Base-by-base conservation (phyloP, 164 flowering plant species). In the Pachysandra terminalis region DNA sequence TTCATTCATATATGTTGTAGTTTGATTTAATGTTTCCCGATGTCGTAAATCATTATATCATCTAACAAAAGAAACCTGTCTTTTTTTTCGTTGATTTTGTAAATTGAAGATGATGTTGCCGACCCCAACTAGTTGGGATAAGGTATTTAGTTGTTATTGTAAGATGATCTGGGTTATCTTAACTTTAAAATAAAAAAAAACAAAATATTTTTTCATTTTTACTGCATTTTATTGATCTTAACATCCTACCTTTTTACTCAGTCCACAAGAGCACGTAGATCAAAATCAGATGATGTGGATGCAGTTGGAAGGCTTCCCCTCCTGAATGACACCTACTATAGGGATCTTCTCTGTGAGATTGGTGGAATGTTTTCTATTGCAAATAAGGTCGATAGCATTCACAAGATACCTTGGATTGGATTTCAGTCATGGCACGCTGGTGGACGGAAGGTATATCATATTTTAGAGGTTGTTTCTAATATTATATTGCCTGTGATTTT, bases 311-410 rank as follows among this genome's bases (percentile, higher is more conserved):
- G 98, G 56, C 94, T 95, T 75, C 88, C 89, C 26, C 54, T 92
- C 66, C 70, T 95, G 75, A 92, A 90, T 83, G 81, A 87, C 53
- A 77, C 90, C 26, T 79, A 84, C 71, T 90, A 83, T 59, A 82
- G 83, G 63, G 81, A 91, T 75, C 77, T 84, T 73, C 89, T 96
- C 22, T 91, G 98, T 75, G 98, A 96, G 76, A 71, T 86, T 61
- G 96, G 98, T 26, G 99, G 99, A 72, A 89, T 96, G 95, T 85
- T 93, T 80, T 71, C 99, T 27, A 76, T 96, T 84, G 97, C 99
- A 57, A 86, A 85, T 63, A 83, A 57, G 71, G 83, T 92, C 73
- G 99, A 95, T 71, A 74, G 81, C 70, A 80, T 92, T 81, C 99
- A 96, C 81, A 86, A 68, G 71, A 79, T 87, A 74, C 97, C 99